Conservation (phyloP, 2,329 filamentous ascomycete species). For the Sclerotinia subarctica region DNA sequence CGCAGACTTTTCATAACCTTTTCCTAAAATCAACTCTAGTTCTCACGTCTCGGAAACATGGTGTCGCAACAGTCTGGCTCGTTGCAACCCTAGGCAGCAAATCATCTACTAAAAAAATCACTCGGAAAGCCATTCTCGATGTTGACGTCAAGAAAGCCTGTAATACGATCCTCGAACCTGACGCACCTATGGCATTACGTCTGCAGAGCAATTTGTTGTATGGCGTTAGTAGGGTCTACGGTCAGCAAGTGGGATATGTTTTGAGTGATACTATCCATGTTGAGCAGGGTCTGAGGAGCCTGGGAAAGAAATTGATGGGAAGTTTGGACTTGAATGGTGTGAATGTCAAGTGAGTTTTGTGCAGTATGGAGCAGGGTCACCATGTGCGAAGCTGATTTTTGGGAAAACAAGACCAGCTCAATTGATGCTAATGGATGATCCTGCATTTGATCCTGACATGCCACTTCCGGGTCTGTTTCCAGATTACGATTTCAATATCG, state of each 20-base stretch:
- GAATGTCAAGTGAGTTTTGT: constrained; percentile 61
- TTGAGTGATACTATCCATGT: constrained; percentile 70
- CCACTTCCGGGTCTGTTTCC: constrained; percentile 58
- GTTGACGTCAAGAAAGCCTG: constrained; percentile 87
- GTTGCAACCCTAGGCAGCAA: constrained; percentile 82
- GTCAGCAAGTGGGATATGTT: constrained; percentile 83
- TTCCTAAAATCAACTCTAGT: constrained; percentile 47
- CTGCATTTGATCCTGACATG: constrained; percentile 69
- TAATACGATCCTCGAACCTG: constrained; percentile 79
- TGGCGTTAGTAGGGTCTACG: constrained; percentile 80
- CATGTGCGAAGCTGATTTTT: constrained; percentile 18
- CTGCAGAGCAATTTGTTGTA: constrained; percentile 87
- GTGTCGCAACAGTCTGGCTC: constrained; percentile 93
- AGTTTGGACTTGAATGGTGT: constrained; percentile 57
- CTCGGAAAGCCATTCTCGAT: constrained; percentile 79
- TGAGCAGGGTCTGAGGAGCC: constrained; percentile 67
- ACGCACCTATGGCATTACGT: constrained; percentile 82
- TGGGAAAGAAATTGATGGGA: constrained; percentile 58
- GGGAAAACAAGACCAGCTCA: constrained; percentile 60
- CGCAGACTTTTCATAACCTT: background rate
- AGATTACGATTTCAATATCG: constrained; percentile 44
- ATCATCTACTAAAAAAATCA: constrained; percentile 68
- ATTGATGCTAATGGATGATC: constrained; percentile 77
- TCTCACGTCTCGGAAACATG: constrained; percentile 81
- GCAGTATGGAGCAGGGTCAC: background rate